phyloP scores from a whole-genome alignment of 208 protist genomes.

The Trypanosoma scelopori region DNA sequence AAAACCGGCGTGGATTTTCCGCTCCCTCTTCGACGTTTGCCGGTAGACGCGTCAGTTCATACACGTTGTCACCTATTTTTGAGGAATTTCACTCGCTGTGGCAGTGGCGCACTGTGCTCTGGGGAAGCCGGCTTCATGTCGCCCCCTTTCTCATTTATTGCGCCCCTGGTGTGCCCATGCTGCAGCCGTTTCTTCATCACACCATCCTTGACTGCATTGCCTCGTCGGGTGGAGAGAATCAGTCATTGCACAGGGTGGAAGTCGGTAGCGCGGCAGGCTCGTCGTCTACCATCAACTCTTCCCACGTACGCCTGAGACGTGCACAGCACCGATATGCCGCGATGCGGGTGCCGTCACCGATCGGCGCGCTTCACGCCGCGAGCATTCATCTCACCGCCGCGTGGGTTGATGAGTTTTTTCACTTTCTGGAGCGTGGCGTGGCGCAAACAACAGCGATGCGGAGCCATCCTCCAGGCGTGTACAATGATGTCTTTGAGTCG shows the following conservation, averaged over 20 bases:
- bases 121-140: constrained; percentile 7
- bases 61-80: constrained; percentile 50
- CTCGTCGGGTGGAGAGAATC: no score
- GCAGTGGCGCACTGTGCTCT: constrained; percentile 63
- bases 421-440: constrained; percentile 10
- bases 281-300: no score
- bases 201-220: constrained; percentile 11
- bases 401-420: constrained; percentile 25
- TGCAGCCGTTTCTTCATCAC: constrained; percentile 15
- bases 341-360: constrained; percentile 14
- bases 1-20: background rate
- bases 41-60: background rate
- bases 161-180: constrained; percentile 16
- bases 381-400: background rate
- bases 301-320: no score
- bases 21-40: background rate
- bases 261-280: no score
- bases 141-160: constrained; percentile 61
- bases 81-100: constrained; percentile 47
- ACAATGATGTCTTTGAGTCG: constrained; percentile 6
- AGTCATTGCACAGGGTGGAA: no score
- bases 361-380: background rate
- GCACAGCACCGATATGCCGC: no score
- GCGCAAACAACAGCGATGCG: background rate
- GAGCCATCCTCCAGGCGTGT: background rate